Percentiles rank a stretch among this genome's conserved stretches.
phyloP scores from a whole-genome alignment of 2,329 filamentous ascomycete species.

The Penicillium sp. region DNA sequence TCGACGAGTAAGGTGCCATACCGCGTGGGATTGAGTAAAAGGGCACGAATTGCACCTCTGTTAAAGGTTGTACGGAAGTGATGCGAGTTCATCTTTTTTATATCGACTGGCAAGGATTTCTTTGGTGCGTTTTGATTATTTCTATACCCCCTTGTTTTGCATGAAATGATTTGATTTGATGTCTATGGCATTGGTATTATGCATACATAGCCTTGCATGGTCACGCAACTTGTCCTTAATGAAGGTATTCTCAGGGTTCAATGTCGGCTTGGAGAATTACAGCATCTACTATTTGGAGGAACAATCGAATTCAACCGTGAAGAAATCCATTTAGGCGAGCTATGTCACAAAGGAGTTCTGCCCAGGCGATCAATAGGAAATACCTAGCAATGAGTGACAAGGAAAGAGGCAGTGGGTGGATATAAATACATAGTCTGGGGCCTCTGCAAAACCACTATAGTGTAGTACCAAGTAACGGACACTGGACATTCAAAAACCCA shows the following conservation, averaged over 20 bases:
- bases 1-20: conserved; percentile 39
- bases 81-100: not conserved
- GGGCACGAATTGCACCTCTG: conserved; percentile 47
- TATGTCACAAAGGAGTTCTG: not conserved
- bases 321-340: not conserved
- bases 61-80: conserved; percentile 44
- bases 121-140: not conserved
- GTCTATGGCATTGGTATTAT: not conserved
- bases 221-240: not conserved
- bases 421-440: conserved; percentile 11
- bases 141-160: conserved; percentile 4
- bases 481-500: not conserved
- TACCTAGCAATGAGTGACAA: conserved; percentile 3
- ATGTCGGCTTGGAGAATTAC: not conserved
- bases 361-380: not conserved
- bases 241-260: not conserved
- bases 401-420: not conserved
- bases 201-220: not conserved
- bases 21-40: conserved; percentile 49
- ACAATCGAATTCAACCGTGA: not conserved
- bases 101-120: not conserved
- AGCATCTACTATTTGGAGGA: not conserved
- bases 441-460: not conserved
- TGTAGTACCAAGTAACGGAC: not conserved
- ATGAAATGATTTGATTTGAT: not conserved